These are phyloP conservation scores for Pythium folliculosum DNA, from an alignment of 352 stramenopile species.

Conservation along the genomic window DNA sequence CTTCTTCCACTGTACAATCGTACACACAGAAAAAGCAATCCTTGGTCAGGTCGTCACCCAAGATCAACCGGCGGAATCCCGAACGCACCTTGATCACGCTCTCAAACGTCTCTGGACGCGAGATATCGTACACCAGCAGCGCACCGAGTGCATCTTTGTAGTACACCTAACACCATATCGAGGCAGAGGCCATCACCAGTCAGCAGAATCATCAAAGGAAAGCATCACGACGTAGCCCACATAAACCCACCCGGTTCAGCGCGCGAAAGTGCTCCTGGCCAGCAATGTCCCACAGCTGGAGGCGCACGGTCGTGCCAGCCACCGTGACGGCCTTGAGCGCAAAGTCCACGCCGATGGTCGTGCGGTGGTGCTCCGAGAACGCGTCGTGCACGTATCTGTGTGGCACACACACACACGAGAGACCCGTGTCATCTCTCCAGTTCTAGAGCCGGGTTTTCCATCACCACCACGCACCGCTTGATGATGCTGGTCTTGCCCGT, in stretches of 20 bases:
- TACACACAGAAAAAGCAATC: conserved; percentile 1
- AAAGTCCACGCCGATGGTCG: conserved; percentile 93
- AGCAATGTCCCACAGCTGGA: conserved; percentile 95
- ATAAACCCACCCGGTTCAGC: conserved; percentile 76
- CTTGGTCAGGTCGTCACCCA: not conserved
- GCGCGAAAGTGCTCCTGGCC: conserved; percentile 93
- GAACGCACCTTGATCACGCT: conserved; percentile 76
- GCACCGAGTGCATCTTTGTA: conserved; percentile 93
- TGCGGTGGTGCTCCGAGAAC: conserved; percentile 92
- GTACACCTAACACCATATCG: conserved; percentile 61
- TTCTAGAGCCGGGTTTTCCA: not conserved
- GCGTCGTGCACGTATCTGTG: conserved; percentile 87
- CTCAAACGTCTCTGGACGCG: conserved; percentile 90
- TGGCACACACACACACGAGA: not conserved
- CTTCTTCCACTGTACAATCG: conserved; percentile 84
- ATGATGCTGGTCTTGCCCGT: conserved; percentile 94
- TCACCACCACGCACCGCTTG: conserved; percentile 71
- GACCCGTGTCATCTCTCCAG: not conserved
- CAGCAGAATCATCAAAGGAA: not conserved
- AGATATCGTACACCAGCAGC: conserved; percentile 93
- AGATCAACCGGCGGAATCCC: not conserved
- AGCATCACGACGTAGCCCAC: not conserved
- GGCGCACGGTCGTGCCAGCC: conserved; percentile 81
- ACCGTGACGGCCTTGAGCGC: conserved; percentile 89
- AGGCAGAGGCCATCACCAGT: not conserved